Conservation (phyloP, 2,329 filamentous ascomycete species). For the Colletotrichum cuscutae region DNA sequence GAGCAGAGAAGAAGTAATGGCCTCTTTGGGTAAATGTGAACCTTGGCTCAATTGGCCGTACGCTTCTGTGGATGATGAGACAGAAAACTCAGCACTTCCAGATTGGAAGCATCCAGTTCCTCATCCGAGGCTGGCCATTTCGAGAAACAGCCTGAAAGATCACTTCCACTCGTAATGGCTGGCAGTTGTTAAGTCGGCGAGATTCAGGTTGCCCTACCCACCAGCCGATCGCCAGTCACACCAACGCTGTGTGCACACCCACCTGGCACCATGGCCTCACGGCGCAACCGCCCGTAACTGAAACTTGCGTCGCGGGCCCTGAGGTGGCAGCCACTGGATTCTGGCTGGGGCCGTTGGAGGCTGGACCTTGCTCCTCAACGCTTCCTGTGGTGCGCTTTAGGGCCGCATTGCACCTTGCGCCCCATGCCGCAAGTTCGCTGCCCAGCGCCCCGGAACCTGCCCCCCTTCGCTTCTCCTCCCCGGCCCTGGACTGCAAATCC, state of each 20-base stretch:
- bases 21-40: no score
- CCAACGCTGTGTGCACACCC: not conserved
- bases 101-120: not conserved
- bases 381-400: not conserved
- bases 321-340: not conserved
- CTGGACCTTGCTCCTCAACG: conserved; percentile 13
- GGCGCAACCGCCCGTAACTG: conserved; percentile 13
- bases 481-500: conserved; percentile 12
- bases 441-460: conserved; percentile 20
- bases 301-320: not conserved
- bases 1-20: not conserved
- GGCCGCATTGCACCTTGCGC: not conserved
- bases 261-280: not conserved
- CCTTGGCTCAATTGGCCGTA: not conserved
- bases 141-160: not conserved
- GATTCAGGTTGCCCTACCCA: conserved; percentile 8
- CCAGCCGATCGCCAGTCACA: not conserved
- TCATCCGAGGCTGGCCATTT: not conserved
- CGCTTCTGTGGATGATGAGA: not conserved
- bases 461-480: not conserved
- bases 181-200: not conserved
- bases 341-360: not conserved
- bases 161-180: not conserved
- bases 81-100: not conserved
- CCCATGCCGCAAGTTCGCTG: not conserved